Evolutionary conservation across 176 grass and related monocot genomes (phyloP).

Genomic region (Canna indica): DNA sequence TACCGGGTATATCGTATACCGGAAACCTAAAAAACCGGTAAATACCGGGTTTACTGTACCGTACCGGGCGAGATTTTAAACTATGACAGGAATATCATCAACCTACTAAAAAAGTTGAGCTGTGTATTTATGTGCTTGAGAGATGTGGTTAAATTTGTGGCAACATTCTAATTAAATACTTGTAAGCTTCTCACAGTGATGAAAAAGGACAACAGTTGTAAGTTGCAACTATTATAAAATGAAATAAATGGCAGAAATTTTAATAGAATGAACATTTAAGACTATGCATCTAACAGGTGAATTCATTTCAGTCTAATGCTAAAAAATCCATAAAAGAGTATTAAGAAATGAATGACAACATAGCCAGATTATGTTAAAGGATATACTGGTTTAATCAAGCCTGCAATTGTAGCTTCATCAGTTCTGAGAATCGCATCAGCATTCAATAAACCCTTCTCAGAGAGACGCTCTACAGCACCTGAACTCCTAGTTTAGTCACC

Average conservation of each 20-base stretch:
- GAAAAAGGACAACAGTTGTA: not conserved
- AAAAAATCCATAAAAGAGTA: not conserved
- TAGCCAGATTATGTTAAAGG: not conserved
- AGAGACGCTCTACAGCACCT: conserved; percentile 78
- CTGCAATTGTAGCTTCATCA: conserved; percentile 57
- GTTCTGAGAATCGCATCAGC: conserved; percentile 65
- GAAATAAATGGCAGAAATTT: not conserved
- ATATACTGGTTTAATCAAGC: conserved; percentile 81
- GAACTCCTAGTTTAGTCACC: conserved; percentile 26
- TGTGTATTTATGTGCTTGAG: not conserved
- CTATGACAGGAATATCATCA: too few relatives aligned
- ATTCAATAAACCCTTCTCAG: conserved; percentile 65
- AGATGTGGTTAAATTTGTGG: not conserved
- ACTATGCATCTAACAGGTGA: not conserved
- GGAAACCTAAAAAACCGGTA: too few relatives aligned
- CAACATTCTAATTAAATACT: not conserved
- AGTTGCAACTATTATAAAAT: not conserved
- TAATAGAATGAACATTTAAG: not conserved
- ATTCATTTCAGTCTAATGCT: not conserved
- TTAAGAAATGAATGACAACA: not conserved
- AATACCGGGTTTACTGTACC: too few relatives aligned
- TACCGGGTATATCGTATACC: too few relatives aligned
- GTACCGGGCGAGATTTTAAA: too few relatives aligned
- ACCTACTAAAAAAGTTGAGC: not conserved
- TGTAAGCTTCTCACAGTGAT: not conserved